These are phyloP conservation scores for Dissoconium aciculare DNA, from an alignment of 2,329 filamentous ascomycete genomes.

Conservation along the genomic window DNA sequence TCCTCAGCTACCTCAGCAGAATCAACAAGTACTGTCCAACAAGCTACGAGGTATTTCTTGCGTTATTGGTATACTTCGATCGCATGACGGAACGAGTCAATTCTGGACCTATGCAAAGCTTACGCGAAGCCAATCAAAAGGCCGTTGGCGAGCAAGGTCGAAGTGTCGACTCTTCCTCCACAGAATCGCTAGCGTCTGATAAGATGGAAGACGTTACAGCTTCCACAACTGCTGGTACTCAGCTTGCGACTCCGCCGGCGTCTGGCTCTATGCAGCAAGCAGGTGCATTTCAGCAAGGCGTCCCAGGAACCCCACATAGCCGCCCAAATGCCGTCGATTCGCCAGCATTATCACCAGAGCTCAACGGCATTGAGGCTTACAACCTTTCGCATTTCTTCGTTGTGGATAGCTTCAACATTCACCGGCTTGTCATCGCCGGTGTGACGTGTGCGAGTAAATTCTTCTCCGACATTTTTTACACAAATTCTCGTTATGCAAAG, in stretches of 20 bases:
- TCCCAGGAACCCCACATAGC: constrained; percentile 26
- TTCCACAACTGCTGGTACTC: constrained; percentile 21
- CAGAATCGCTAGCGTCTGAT: constrained; percentile 16
- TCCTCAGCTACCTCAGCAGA: constrained; percentile 82
- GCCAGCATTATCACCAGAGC: constrained; percentile 22
- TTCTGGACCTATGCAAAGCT: constrained; percentile 53
- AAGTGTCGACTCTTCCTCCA: constrained; percentile 11
- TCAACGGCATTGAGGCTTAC: constrained; percentile 31
- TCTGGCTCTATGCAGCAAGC: constrained; percentile 34
- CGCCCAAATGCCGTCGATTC: constrained; percentile 20
- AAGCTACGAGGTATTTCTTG: constrained; percentile 94
- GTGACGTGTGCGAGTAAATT: constrained; percentile 99
- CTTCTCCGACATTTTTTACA: constrained; percentile 98
- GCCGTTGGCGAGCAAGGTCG: constrained; percentile 23
- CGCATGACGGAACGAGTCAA: constrained; percentile 97
- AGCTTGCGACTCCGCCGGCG: constrained; percentile 34
- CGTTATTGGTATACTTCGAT: constrained; percentile 91
- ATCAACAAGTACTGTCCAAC: constrained; percentile 99
- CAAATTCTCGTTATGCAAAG: constrained; percentile 98
- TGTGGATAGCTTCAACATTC: constrained; percentile 98
- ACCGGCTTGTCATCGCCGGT: constrained; percentile 86
- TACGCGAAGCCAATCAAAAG: constrained; percentile 39
- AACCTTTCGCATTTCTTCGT: constrained; percentile 65
- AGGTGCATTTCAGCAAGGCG: constrained; percentile 15
- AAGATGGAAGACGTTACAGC: constrained; percentile 19